Evolutionary conservation across 2,329 filamentous ascomycete genomes (phyloP).

Genomic region (Cadophora sp.): DNA sequence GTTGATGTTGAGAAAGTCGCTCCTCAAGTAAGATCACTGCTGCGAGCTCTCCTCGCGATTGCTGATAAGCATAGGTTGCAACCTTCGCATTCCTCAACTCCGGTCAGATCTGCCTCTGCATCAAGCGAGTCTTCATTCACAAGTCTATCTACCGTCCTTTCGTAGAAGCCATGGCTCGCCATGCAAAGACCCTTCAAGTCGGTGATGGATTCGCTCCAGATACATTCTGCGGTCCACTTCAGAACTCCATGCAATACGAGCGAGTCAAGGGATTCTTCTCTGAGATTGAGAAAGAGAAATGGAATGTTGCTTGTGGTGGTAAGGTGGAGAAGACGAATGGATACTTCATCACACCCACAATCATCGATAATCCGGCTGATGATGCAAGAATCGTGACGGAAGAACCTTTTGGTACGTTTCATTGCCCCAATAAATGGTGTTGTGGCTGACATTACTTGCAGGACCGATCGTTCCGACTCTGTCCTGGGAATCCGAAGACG

Average conservation of each 20-base stretch:
- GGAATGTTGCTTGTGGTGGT: constrained; percentile 58
- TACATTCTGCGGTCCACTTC: constrained; percentile 61
- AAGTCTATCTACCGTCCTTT: constrained; percentile 64
- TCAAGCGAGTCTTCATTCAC: constrained; percentile 67
- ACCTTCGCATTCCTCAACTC: constrained; percentile 58
- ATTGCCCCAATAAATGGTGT: background rate
- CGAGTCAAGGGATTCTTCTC: constrained; percentile 62
- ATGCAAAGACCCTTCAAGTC: constrained; percentile 53
- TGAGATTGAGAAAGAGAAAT: constrained; percentile 60
- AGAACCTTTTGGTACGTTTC: constrained; percentile 58
- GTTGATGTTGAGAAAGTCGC: constrained; percentile 56
- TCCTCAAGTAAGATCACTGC: constrained; percentile 38
- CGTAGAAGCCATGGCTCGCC: constrained; percentile 52
- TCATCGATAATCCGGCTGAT: constrained; percentile 63
- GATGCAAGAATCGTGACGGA: constrained; percentile 61
- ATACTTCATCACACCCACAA: constrained; percentile 65
- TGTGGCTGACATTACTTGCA: background rate
- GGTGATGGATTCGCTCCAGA: constrained; percentile 47
- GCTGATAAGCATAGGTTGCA: constrained; percentile 46
- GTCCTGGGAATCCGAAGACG: constrained; percentile 65
- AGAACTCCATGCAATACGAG: constrained; percentile 71
- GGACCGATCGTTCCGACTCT: constrained; percentile 69
- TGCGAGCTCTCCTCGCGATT: background rate
- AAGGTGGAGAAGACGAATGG: constrained; percentile 50
- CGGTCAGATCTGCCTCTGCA: constrained; percentile 61